Evolutionary conservation across 73 alveolate genomes (phyloP), one percentile per base, ranked within the genome.

Genomic region (Uronychia binucleata): DNA sequence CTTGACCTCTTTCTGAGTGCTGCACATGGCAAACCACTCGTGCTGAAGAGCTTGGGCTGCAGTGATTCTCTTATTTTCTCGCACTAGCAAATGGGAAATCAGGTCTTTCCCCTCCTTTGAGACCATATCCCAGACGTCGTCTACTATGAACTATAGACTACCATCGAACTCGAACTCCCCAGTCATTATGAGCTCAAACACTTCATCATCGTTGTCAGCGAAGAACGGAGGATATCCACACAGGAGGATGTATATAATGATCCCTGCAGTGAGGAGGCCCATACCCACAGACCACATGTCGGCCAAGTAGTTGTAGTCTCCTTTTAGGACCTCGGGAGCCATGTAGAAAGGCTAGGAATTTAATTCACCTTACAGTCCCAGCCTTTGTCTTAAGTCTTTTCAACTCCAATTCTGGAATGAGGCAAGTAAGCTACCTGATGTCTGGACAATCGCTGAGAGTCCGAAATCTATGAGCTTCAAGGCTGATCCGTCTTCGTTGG

Each of bases 271-370:
- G 11, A 82, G 34, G 31, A 59, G 82, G 67, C 19, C 67, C 67
- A 11, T 19, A 46, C 67, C 67, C 5, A 46, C 75, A 86, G 95
- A 92, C 97, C 97, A 92, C 83, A 92, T 81, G 81, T 92, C 97
- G 31, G 88, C 60, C 8, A 89, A 89, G 57, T 88, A 58, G 86
- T 89, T 91, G 0, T 88, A 87, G 85, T 89, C 86, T 28, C 75
- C 77, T n/a, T 78, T 75, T 19, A 93, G 27, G 19, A 93, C 93
- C 86, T 93, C 97, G 32, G 97, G 97, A 25, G 97, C 94, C 89
- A 93, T 77, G 87, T 87, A 93, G 80, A 31, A 81, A n/a, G 88
- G 67, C 67, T 46, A 46, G 19, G 19, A 46, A 11, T 46, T 11
- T 46, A 5, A 46, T 46, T 46, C 19, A 11, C 67, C 67, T 46